Evolutionary conservation across 345 rosid genomes (phyloP), one percentile per base, ranked within the genome.

Genomic region (Lepidium didymum): DNA sequence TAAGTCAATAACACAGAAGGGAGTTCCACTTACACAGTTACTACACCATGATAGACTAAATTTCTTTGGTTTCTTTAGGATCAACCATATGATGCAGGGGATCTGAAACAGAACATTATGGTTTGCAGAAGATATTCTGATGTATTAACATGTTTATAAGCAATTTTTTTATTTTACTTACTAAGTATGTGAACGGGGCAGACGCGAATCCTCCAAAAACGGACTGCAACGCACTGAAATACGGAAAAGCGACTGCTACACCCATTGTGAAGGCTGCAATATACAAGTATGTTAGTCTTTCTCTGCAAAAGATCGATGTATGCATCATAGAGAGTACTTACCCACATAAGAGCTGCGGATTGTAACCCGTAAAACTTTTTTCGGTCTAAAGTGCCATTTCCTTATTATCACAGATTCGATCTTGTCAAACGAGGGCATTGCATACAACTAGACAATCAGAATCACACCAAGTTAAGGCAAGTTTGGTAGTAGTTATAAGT

Each of bases 381-480:
- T 35, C 1, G 91, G 87, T 6, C n/a, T 54, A 70, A 81, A 86
- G 54, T 82, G 57, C 76, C 83, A 36, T 69, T 81, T 81, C 81
- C 66, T 86, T 10, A 84, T 86, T 49, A 84, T 41, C 10, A 78
- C 15, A 19, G 85, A 81, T 59, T 86, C 91, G 4, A 82, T 45
- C 91, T 84, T 86, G 81, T 86, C 91, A 54, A 82, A 86, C n/a
- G 84, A 88, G 1, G 89, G 91, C 82, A 86, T 82, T 40, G 89
- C 87, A 42, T 76, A 86, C 13, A 84, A 73, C 89, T 82, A 70
- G 31, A 27, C 4, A 27, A 27, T 5, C 31, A 27, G 6, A 4
- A 27, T 27, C 6, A 38, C 66, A 16, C 3, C 15, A 42, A n/a
- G 0, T 27, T 4, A 27, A 27, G 31, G 31, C 31, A 4, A 27